Evolutionary conservation across 176 grass and related monocot species (phyloP), one percentile per base, ranked within the genome.

Genomic region (Cenchrus purpureus): DNA sequence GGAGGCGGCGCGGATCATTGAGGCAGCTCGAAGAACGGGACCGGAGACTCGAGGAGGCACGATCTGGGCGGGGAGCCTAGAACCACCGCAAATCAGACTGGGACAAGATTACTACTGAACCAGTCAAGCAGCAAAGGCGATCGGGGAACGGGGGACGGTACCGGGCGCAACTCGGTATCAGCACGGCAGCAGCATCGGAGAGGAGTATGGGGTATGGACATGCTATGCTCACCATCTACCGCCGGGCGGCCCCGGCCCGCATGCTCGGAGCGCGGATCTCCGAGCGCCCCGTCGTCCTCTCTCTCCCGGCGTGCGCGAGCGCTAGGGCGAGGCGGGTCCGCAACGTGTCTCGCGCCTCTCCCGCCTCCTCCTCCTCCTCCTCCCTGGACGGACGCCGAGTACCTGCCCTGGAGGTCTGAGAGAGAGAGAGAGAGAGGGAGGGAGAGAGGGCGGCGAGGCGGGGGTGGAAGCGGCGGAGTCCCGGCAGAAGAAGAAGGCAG

Each of bases 141-240:
- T 40, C 37, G 37, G 37, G 37, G 37, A 40, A 40, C 37, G 37
- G 37, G 37, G 37, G 37, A 40, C 37, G 3, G 37, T 40, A 40
- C 37, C 4, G 37, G 37, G 37, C 1, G 37, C 37, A 40, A 40
- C 37, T 40, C 37, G 4, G 37, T 40, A 4, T 40, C 37, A 40
- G 37, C 37, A 40, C 37, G 15, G 52, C 13, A 54, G 51, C 51
- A 4, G 49, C 2, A 51, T 12, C 49, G 10, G 49, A 12, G 8
- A 7, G 56, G 56, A n/a, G n/a, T n/a, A n/a, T n/a, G 0, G 56
- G 20, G 56, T 59, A 10, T 4, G 20, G 8, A 22, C 9, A 3
- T 10, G 22, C 71, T 73, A 3, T 4, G 22, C 71, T 73, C 48
- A 73, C 71, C 71, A 73, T 73, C 71, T 73, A 73, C 22, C 71